phyloP scores from a whole-genome alignment of 495 filamentous ascomycete genomes.

The Hyaloscypha bicolor region DNA sequence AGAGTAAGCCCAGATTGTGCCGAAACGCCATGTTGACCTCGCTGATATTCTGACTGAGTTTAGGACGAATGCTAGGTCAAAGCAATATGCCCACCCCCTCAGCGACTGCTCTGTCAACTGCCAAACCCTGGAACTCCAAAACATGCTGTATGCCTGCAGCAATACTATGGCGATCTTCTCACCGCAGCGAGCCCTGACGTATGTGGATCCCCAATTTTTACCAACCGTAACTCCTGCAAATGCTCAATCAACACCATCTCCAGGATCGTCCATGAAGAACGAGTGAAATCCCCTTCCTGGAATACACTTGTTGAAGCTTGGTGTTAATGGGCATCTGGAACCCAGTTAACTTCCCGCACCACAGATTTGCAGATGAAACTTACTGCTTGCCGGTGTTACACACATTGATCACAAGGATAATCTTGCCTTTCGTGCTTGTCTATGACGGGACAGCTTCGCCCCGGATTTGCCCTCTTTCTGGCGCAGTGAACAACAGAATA shows the following conservation, averaged over 20 bases:
- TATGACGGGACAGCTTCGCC: neutral
- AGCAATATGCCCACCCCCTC: constrained; percentile 5
- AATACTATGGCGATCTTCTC: neutral
- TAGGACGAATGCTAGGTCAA: constrained; percentile 14
- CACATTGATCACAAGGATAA: neutral
- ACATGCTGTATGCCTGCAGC: constrained; percentile 1
- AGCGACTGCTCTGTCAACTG: neutral
- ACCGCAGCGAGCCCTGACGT: neutral
- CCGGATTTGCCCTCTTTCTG: neutral
- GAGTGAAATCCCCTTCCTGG: neutral
- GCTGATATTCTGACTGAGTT: constrained; percentile 23
- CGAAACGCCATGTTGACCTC: constrained; percentile 17
- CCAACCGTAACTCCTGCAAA: constrained; percentile 14
- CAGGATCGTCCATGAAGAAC: neutral
- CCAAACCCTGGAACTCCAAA: constrained; percentile 11
- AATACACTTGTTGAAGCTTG: neutral
- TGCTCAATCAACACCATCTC: constrained; percentile 8
- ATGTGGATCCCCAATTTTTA: neutral
- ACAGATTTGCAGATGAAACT: neutral
- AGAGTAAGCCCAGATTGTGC: constrained; percentile 11
- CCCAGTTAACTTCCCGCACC: neutral
- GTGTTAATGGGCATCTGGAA: neutral
- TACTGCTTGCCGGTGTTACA: neutral
- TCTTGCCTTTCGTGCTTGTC: neutral
- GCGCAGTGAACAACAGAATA: neutral